Base-by-base conservation (phyloP, 2,329 filamentous ascomycete genomes). In the Diaporthe nobilis region DNA sequence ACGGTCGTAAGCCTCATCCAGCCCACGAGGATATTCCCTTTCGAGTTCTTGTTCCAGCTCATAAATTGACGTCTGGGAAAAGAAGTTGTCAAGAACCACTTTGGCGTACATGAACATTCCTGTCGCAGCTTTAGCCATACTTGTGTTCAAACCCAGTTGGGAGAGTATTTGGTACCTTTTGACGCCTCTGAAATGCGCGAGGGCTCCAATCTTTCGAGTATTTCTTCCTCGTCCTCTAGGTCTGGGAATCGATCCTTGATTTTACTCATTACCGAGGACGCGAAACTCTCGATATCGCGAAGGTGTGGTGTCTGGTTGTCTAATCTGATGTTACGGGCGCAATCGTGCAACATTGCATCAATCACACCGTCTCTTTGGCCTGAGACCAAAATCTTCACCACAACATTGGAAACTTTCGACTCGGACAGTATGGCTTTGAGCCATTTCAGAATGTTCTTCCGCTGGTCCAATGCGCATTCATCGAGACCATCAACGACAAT, bases 401-500 rank as follows among this genome's bases (percentile, higher is more conserved):
- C 49, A 51, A 51, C 9, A 0, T 13, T 13, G 22, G n/a, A 51
- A 25, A 0, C 10, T 25, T 13, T 51, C 10, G 49, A 51, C 5
- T 51, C 4, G 0, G 49, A n/a, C 1, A 51, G 9, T 0, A 51
- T 51, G 0, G 0, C 13, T 6, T 25, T n/a, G 12, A 51, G 49
- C 49, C 49, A 51, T 51, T 5, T 9, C 1, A 51, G 4, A 13
- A 51, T n/a, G 1, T 25, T 1, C 8, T 12, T 5, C 12, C 49
- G 49, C 49, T 51, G 9, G 49, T 25, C 49, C 12, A 4, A 12
- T 4, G 22, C 49, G 49, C 49, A 51, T 51, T 51, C 49, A 1
- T 51, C 49, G 5, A 25, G 22, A 4, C 49, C 49, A 51, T 51
- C 49, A 9, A 51, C 49, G 49, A 51, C 3, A 25, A 51, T n/a